Evolutionary conservation across 73 alveolate genomes (phyloP), one percentile per base, ranked within the genome.

Genomic region (Tetrahymena borealis): DNA sequence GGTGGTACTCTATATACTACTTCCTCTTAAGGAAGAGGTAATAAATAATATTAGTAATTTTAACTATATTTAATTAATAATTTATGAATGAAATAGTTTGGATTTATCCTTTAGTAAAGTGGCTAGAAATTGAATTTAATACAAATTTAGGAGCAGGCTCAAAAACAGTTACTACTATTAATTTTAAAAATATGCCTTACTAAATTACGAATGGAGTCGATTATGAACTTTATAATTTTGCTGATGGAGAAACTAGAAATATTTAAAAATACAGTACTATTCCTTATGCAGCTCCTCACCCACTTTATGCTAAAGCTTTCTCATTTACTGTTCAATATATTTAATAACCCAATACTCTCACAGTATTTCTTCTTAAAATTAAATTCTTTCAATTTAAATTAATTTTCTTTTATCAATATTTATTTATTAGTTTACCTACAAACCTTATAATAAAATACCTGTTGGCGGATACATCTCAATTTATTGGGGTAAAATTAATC

Each of bases 151-250:
- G 90, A 0, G 90, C 39, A 12, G 42, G 91, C 2, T 10, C 95
- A 8, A 91, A 91, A 78, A 78, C 95, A 38, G 33, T 91, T n/a
- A 38, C 43, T 18, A 41, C 90, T 78, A 20, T 78, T 32, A 91
- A 91, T 20, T 91, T 91, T 38, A 91, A 91, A 33, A 91, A 91
- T 37, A 91, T 91, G 95, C 95, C 95, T 13, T 91, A 91, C 28
- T 31, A 32, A 79, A 91, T 91, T 78, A 90, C 95, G 18, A 78
- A 38, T 78, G 95, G 95, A 15, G 95, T 91, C 60, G 90, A 91
- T 78, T 91, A 91, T 78, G 78, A 91, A 20, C 32, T 91, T 39
- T 39, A 78, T 9, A 32, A 40, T 31, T 91, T 77, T 79, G 90
- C 90, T 12, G 95, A 91, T 33, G 41, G 90, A 0, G 95, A 91